Evolutionary conservation across 148 eudicot genomes (phyloP).

Genomic region (Euryodendron excelsum): DNA sequence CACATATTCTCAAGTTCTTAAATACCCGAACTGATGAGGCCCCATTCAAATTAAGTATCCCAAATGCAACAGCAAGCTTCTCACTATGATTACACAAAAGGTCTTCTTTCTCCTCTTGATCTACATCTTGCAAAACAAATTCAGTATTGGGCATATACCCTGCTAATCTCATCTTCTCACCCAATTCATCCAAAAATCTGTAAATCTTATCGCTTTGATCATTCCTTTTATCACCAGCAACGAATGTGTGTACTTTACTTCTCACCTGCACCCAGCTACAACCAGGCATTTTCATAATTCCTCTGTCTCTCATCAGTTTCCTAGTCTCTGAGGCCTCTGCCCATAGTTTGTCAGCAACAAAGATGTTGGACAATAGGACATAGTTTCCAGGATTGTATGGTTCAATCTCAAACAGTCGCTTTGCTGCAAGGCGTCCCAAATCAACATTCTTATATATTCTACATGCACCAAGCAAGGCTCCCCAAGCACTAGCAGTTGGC

Average conservation of each 20-base stretch:
- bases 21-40: constrained; percentile 62
- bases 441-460: constrained; percentile 75
- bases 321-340: constrained; percentile 68
- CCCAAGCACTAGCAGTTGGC: constrained; percentile 80
- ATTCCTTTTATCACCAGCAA: constrained; percentile 70
- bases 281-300: constrained; percentile 69
- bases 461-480: constrained; percentile 80
- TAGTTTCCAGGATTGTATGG: constrained; percentile 82
- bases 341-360: constrained; percentile 61
- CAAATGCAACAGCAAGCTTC: constrained; percentile 84
- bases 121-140: constrained; percentile 78
- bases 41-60: constrained; percentile 64
- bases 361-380: constrained; percentile 58
- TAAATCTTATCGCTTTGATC: constrained; percentile 57
- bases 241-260: constrained; percentile 60
- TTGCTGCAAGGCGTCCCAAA: constrained; percentile 65
- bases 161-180: constrained; percentile 57
- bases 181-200: constrained; percentile 52
- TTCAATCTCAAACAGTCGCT: constrained; percentile 56
- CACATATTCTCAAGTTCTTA: constrained; percentile 81
- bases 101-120: constrained; percentile 73
- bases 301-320: constrained; percentile 61
- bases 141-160: constrained; percentile 71
- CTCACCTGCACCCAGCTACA: constrained; percentile 81
- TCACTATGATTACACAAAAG: constrained; percentile 75